Conservation (phyloP, 139 green algal species). For the Closterium sp. region DNA sequence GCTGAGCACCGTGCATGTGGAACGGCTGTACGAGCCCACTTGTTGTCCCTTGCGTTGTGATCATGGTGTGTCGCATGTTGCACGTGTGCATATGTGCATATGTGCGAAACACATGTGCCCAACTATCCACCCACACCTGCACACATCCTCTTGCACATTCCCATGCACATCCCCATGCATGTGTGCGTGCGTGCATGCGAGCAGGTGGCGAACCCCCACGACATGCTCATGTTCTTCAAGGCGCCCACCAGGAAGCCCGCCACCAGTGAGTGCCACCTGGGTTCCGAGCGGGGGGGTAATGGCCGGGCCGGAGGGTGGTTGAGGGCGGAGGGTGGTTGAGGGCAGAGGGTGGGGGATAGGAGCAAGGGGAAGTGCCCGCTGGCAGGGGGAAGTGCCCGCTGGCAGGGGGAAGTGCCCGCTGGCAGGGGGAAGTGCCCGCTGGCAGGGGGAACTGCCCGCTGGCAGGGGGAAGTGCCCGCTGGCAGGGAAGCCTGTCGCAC, state of each 20-base stretch:
- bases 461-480: too few relatives aligned
- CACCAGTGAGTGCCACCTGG: not conserved
- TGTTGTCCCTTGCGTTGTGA: too few relatives aligned
- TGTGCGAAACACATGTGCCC: not conserved
- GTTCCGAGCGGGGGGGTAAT: too few relatives aligned
- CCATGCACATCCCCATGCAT: too few relatives aligned
- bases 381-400: not conserved
- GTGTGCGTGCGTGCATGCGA: not conserved
- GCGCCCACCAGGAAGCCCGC: constrained; percentile 31
- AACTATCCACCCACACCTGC: too few relatives aligned
- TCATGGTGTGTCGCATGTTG: not conserved
- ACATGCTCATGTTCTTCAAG: constrained; percentile 93
- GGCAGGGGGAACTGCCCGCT: too few relatives aligned
- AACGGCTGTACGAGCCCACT: too few relatives aligned
- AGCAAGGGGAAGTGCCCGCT: too few relatives aligned
- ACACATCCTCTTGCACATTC: too few relatives aligned
- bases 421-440: not conserved
- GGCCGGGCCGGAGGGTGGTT: too few relatives aligned
- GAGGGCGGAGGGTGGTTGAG: not conserved
- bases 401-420: not conserved
- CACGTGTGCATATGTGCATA: too few relatives aligned
- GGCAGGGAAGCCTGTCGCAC: not conserved
- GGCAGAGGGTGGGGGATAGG: not conserved
- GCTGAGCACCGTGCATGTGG: not conserved
- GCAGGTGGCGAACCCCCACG: constrained; percentile 89